Base-by-base conservation (phyloP, 192 early-diverging fungal genomes). In the Backusella tarrabulga region DNA sequence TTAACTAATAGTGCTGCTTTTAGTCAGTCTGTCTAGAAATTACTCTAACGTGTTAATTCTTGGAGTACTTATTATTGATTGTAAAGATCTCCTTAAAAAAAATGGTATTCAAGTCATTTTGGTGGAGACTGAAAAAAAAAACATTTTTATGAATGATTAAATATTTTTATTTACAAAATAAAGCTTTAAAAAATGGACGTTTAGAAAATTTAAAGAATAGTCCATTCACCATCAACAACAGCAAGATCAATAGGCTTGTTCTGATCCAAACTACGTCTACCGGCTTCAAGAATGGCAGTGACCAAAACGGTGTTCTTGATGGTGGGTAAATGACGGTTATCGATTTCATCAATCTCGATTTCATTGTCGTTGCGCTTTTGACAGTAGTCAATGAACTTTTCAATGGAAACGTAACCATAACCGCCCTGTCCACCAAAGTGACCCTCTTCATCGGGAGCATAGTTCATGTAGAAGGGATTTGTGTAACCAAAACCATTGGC, bases 251-350 rank as follows among this genome's bases (percentile, higher is more conserved):
- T 38, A 66, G 70, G 32, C 41, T 71, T 50, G 23, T 77, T 56
- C n/a, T 77, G 70, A 68, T 86, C 85, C 44, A 86, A 71, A 68
- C 72, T 76, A 67, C 85, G 78, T 36, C 85, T 54, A 41, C 85
- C 85, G n/a, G 85, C 85, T 67, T 86, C 85, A 21, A 86, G 56
- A 32, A 86, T 87, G 29, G 81, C 78, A 26, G 84, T 86, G 35
- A 80, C 79, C 73, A 86, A 72, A 12, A 66, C 67, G 17, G 85
- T 86, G 46, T 76, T 82, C 17, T 60, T 66, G 23, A 86, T 67
- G 21, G 85, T 86, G 6, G 85, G 85, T 32, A 86, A 41, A 42
- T 71, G 34, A 12, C 77, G 32, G 26, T 50, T 74, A 7, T 77
- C 83, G 40, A 86, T 81, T 14, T 80, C 81, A 36, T 75, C 72